These are phyloP conservation scores for Metarhizium album DNA, from an alignment of 2,329 filamentous ascomycete genomes.

Conservation along the genomic window DNA sequence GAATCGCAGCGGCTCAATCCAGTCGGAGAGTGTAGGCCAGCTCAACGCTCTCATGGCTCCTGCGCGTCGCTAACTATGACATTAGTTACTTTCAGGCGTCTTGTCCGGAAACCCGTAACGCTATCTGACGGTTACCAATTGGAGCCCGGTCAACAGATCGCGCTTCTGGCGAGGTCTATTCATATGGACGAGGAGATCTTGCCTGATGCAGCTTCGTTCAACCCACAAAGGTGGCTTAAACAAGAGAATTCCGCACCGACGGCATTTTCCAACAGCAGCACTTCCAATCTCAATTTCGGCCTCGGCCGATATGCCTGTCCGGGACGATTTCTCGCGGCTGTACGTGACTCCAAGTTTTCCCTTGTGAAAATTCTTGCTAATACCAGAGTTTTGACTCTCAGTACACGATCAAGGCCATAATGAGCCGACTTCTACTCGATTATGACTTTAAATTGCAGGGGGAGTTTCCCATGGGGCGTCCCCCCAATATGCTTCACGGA, in stretches of 20 bases:
- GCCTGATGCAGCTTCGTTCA: constrained; percentile 3
- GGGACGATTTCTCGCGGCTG: constrained; percentile 11
- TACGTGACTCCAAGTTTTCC: not conserved
- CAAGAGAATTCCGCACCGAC: constrained; percentile 1
- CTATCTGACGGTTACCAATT: constrained; percentile 9
- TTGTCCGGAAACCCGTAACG: constrained; percentile 7
- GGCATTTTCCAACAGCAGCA: constrained; percentile 8
- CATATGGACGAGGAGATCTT: constrained; percentile 5
- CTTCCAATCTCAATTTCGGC: constrained; percentile 10
- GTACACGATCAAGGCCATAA: constrained; percentile 10
- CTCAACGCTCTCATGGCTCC: not conserved
- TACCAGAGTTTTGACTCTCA: not conserved
- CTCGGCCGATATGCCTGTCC: constrained; percentile 11
- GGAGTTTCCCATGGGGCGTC: not conserved
- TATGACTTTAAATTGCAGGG: constrained; percentile 9
- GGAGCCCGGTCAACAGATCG: constrained; percentile 8
- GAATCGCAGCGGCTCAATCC: constrained; percentile 12
- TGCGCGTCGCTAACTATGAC: not conserved
- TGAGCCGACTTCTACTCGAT: constrained; percentile 8
- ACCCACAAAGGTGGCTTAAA: constrained; percentile 6
- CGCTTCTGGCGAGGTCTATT: constrained; percentile 6
- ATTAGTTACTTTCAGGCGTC: constrained; percentile 9
- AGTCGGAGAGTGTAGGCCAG: constrained; percentile 8
- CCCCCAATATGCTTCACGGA: constrained; percentile 7
- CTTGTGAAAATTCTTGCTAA: not conserved